Percentiles rank a stretch among this genome's conserved stretches.
phyloP scores from a whole-genome alignment of 2,329 filamentous ascomycete species.

The Aspergillus sp. region DNA sequence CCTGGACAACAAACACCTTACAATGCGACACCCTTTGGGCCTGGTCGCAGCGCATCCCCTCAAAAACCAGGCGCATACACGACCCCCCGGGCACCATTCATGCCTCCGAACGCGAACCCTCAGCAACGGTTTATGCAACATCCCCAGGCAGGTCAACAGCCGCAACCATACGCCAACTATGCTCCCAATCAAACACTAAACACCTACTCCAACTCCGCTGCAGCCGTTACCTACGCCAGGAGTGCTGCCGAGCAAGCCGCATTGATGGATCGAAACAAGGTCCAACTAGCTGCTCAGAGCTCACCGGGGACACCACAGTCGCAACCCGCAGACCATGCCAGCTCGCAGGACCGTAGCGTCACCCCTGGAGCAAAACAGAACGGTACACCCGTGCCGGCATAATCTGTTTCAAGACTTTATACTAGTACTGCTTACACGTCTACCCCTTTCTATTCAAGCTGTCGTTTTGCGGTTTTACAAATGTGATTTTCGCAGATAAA shows the following conservation, averaged over 20 bases:
- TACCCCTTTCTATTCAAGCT: not conserved
- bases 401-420: slow-evolving; percentile 5
- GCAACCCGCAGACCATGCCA: slow-evolving; percentile 25
- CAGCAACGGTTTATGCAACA: slow-evolving; percentile 38
- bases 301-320: slow-evolving; percentile 40
- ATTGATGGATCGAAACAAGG: slow-evolving; percentile 44
- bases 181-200: slow-evolving; percentile 35
- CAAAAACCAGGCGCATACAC: slow-evolving; percentile 38
- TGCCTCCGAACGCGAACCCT: slow-evolving; percentile 36
- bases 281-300: slow-evolving; percentile 39
- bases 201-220: slow-evolving; percentile 41
- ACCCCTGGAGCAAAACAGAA: slow-evolving; percentile 40
- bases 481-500: slow-evolving; percentile 4
- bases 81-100: slow-evolving; percentile 42
- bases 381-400: slow-evolving; percentile 35
- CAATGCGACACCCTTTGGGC: slow-evolving; percentile 30
- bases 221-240: slow-evolving; percentile 42
- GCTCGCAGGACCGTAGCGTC: slow-evolving; percentile 41
- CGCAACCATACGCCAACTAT: slow-evolving; percentile 33
- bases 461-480: not conserved
- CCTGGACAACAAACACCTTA: slow-evolving; percentile 38
- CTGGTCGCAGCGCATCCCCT: slow-evolving; percentile 37
- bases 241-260: slow-evolving; percentile 47
- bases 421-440: not conserved
- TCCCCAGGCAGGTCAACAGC: slow-evolving; percentile 34